Base-by-base conservation (phyloP, 2,329 filamentous ascomycete genomes). In the Pseudocercospora fuligena region DNA sequence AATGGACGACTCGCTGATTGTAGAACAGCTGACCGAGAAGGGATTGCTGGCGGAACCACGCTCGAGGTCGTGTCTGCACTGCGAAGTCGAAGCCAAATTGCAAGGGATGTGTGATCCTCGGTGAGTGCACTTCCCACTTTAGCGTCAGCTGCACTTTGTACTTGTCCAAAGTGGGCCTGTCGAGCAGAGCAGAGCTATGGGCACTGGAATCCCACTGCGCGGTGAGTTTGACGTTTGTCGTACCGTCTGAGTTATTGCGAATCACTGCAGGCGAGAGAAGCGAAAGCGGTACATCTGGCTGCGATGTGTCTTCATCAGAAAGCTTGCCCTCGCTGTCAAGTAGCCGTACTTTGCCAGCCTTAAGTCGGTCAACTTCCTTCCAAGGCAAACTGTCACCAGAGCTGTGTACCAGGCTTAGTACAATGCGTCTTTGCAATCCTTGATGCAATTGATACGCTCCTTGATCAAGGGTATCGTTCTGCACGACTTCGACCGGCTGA, bases 151-250 rank as follows among this genome's bases (percentile, higher is more conserved):
- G 94, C 21, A 99, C 92, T 51, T 91, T 90, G 78, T 95, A 94
- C 77, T 93, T 95, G 66, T 97, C 94, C n/a, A 92, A 88, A 1
- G 95, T 98, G 1, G 92, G 90, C 27, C 94, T 89, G 79, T 99
- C 94, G n/a, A 99, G 87, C 14, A 98, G 85, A n/a, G 97, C 83
- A 5, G 95, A 97, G 69, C 89, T 90, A 79, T 99, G 95, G 71
- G 95, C 85, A 74, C 93, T 97, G 0, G 94, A 97, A 77, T 99
- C 95, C 95, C 95, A 99, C 75, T 98, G 94, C 0, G 92, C 93
- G n/a, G 91, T 86, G 51, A 98, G 85, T 1, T 90, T 94, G 43
- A 97, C 89, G 77, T 91, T 93, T 40, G 90, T 90, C 0, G 94
- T 97, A 43, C 95, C 95, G 77, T 98, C 96, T 25, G 92, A 88